These are phyloP conservation scores for Bipolaris victoriae DNA, from an alignment of 2,329 filamentous ascomycete species.

Conservation along the genomic window DNA sequence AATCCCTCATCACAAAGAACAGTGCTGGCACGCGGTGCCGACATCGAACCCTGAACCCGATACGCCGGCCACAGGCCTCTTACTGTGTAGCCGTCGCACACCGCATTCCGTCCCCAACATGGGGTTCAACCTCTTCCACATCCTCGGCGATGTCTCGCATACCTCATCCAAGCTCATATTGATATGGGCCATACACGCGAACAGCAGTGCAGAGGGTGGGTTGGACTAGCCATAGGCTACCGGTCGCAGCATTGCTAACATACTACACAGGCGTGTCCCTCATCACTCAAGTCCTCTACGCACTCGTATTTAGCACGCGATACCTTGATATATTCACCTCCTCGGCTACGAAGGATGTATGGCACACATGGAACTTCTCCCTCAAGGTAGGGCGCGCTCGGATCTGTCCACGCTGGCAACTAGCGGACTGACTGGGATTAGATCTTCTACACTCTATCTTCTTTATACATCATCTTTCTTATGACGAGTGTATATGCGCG, in stretches of 20 bases:
- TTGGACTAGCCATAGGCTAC: neutral
- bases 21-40: slow-evolving; percentile 7
- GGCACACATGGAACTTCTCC: slow-evolving; percentile 64
- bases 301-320: slow-evolving; percentile 80
- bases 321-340: slow-evolving; percentile 79
- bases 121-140: slow-evolving; percentile 66
- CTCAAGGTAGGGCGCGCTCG: slow-evolving; percentile 64
- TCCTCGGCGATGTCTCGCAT: slow-evolving; percentile 84
- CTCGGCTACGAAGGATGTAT: slow-evolving; percentile 47
- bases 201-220: slow-evolving; percentile 81
- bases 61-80: slow-evolving; percentile 23
- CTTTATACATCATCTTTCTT: slow-evolving; percentile 82
- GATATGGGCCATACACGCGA: slow-evolving; percentile 87
- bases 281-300: slow-evolving; percentile 88
- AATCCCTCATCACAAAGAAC: neutral
- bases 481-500: slow-evolving; percentile 88
- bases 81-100: slow-evolving; percentile 32
- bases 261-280: slow-evolving; percentile 74
- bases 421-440: slow-evolving; percentile 24
- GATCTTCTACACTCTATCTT: slow-evolving; percentile 83
- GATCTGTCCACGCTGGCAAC: neutral
- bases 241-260: slow-evolving; percentile 9
- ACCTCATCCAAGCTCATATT: slow-evolving; percentile 86
- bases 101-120: slow-evolving; percentile 24
- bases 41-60: slow-evolving; percentile 4